These are phyloP conservation scores for Alternaria gansuensis DNA, from an alignment of 2,329 filamentous ascomycete species.

Conservation along the genomic window DNA sequence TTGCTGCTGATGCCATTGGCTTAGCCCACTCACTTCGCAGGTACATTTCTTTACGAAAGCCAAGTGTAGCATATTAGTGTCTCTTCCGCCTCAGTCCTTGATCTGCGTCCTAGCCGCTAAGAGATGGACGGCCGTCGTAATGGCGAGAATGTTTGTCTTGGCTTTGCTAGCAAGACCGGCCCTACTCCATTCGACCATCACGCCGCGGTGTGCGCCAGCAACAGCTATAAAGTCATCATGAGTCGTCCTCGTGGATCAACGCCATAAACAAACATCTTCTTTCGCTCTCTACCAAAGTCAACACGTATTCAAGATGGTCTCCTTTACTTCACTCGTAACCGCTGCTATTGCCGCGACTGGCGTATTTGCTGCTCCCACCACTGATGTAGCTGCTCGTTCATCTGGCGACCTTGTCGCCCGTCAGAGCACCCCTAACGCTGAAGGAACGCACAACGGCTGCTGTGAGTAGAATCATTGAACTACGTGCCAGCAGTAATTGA, in stretches of 20 bases:
- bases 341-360: slow-evolving; percentile 37
- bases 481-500: not conserved
- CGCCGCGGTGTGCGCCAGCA: slow-evolving; percentile 14
- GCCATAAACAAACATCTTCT: slow-evolving; percentile 24
- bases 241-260: slow-evolving; percentile 23
- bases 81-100: slow-evolving; percentile 24
- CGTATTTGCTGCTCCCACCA: slow-evolving; percentile 41
- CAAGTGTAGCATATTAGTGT: slow-evolving; percentile 32
- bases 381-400: slow-evolving; percentile 52
- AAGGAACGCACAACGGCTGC: slow-evolving; percentile 65
- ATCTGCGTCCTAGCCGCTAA: slow-evolving; percentile 31
- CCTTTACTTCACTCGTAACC: slow-evolving; percentile 41
- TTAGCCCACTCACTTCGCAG: not conserved
- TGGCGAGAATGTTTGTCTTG: slow-evolving; percentile 27
- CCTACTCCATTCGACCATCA: slow-evolving; percentile 13
- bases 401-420: slow-evolving; percentile 39
- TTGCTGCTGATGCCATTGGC: slow-evolving; percentile 6
- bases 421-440: slow-evolving; percentile 57
- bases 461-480: slow-evolving; percentile 43
- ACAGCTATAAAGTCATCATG: slow-evolving; percentile 33
- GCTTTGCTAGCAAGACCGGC: slow-evolving; percentile 20
- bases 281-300: slow-evolving; percentile 11
- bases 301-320: slow-evolving; percentile 37
- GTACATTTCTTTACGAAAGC: slow-evolving; percentile 17
- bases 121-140: slow-evolving; percentile 23